These are phyloP conservation scores for Aspergillus sp. DNA, from an alignment of 2,329 filamentous ascomycete species.

Conservation along the genomic window DNA sequence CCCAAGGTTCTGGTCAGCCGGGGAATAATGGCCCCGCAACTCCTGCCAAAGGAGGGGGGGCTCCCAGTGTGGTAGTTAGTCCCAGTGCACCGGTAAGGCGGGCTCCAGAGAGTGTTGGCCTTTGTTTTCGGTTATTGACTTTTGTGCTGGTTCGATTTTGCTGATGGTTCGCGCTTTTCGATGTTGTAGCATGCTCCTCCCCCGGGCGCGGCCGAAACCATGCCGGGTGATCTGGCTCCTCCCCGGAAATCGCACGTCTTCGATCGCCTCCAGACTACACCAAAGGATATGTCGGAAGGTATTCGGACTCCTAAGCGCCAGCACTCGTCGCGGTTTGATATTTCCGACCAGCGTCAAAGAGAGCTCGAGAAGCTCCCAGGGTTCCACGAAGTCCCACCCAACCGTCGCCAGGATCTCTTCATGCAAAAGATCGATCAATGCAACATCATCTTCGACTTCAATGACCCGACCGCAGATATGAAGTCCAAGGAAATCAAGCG, in stretches of 20 bases:
- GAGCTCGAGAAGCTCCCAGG: slow-evolving; percentile 95
- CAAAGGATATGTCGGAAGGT: slow-evolving; percentile 93
- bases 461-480: slow-evolving; percentile 96
- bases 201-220: slow-evolving; percentile 88
- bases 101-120: slow-evolving; percentile 5
- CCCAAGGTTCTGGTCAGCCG: slow-evolving; percentile 29
- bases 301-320: slow-evolving; percentile 92
- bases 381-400: slow-evolving; percentile 94
- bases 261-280: slow-evolving; percentile 82
- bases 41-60: slow-evolving; percentile 55
- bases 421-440: slow-evolving; percentile 99
- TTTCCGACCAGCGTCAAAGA: slow-evolving; percentile 78
- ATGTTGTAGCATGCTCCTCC: slow-evolving; percentile 70
- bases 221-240: slow-evolving; percentile 93
- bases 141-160: slow-evolving; percentile 3
- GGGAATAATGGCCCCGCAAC: slow-evolving; percentile 49
- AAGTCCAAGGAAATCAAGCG: slow-evolving; percentile 99
- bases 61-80: slow-evolving; percentile 88
- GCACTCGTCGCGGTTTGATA: slow-evolving; percentile 95
- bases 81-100: slow-evolving; percentile 77
- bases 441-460: slow-evolving; percentile 99
- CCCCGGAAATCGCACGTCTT: slow-evolving; percentile 91
- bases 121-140: neutral
- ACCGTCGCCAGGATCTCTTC: slow-evolving; percentile 89
- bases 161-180: too few relatives aligned